A percentile compares a stretch with the other conserved stretches of the same genome.
Evolutionary conservation across 495 filamentous ascomycete species (phyloP).

Genomic region (Neurospora hispaniola): DNA sequence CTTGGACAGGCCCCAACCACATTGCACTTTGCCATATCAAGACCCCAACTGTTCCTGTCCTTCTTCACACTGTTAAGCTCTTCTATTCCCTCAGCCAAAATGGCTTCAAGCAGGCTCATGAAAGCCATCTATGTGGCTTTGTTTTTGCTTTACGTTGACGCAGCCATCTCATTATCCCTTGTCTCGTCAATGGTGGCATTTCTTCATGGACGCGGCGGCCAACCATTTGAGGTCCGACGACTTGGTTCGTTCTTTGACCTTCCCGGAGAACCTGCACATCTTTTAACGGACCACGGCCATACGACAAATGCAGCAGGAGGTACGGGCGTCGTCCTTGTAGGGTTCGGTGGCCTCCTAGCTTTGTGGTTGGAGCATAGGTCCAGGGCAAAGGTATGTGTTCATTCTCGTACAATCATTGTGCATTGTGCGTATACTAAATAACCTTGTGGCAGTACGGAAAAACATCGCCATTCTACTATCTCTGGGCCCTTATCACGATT

Average conservation of each 20-base stretch:
- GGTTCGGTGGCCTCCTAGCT: constrained; percentile 33
- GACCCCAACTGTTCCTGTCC: not conserved
- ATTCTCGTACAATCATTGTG: not conserved
- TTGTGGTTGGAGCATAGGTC: constrained; percentile 26
- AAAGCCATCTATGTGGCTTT: constrained; percentile 20
- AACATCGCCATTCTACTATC: constrained; percentile 22
- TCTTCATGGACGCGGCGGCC: constrained; percentile 28
- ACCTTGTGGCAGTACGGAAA: constrained; percentile 10
- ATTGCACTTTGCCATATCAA: not conserved
- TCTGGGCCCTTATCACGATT: constrained; percentile 30
- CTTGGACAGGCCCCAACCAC: not conserved
- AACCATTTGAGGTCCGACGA: constrained; percentile 22
- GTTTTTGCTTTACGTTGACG: constrained; percentile 31
- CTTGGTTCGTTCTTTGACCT: constrained; percentile 24
- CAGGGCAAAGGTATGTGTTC: constrained; percentile 11
- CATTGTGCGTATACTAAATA: not conserved
- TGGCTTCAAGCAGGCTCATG: not conserved
- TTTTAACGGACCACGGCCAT: constrained; percentile 39
- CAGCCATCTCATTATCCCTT: constrained; percentile 33
- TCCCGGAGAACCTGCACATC: constrained; percentile 26
- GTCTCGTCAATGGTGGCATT: constrained; percentile 41
- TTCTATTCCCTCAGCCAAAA: not conserved
- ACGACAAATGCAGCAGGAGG: constrained; percentile 40
- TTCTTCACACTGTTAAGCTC: not conserved
- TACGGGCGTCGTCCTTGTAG: constrained; percentile 37